These are phyloP conservation scores for Coemansia sp. DNA, from an alignment of 371 early-diverging fungal species.

Conservation along the genomic window DNA sequence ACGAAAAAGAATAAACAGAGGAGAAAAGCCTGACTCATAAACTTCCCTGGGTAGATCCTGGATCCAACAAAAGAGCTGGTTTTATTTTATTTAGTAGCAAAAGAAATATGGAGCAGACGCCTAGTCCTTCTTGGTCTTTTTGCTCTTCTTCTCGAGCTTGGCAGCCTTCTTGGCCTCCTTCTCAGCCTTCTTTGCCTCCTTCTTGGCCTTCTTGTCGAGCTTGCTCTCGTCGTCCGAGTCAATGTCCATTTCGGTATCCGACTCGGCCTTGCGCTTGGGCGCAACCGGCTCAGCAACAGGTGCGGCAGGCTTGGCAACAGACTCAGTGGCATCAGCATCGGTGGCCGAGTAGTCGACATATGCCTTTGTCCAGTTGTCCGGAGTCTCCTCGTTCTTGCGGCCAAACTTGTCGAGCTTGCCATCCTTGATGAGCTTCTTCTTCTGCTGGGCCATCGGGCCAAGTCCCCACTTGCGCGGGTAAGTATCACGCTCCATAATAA, in stretches of 20 bases:
- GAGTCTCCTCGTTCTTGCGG: conserved; percentile 80
- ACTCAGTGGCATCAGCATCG: conserved; percentile 43
- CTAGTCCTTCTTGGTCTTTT: conserved; percentile 12
- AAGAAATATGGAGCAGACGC: too few species aligned
- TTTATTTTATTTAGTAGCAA: background rate
- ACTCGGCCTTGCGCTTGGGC: conserved; percentile 45
- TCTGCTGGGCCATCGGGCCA: conserved; percentile 92
- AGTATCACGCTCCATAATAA: conserved; percentile 99
- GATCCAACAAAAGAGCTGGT: background rate
- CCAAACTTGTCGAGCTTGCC: conserved; percentile 97
- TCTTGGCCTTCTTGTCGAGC: conserved; percentile 52
- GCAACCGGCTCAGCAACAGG: conserved; percentile 29
- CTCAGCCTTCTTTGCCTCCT: conserved; percentile 53
- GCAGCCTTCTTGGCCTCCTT: conserved; percentile 59
- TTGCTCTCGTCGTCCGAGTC: conserved; percentile 46
- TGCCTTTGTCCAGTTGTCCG: conserved; percentile 68
- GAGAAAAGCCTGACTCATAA: background rate
- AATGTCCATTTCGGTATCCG: conserved; percentile 54
- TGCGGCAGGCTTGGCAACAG: conserved; percentile 16
- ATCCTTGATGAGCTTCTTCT: conserved; percentile 95
- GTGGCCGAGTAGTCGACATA: conserved; percentile 70
- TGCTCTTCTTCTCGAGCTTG: conserved; percentile 53
- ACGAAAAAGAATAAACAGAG: background rate
- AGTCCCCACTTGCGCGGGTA: conserved; percentile 98
- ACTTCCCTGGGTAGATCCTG: too few species aligned